Evolutionary conservation across 2,329 filamentous ascomycete genomes (phyloP), one percentile per base, ranked within the genome.

Genomic region (Tolypocladium endophyticum): DNA sequence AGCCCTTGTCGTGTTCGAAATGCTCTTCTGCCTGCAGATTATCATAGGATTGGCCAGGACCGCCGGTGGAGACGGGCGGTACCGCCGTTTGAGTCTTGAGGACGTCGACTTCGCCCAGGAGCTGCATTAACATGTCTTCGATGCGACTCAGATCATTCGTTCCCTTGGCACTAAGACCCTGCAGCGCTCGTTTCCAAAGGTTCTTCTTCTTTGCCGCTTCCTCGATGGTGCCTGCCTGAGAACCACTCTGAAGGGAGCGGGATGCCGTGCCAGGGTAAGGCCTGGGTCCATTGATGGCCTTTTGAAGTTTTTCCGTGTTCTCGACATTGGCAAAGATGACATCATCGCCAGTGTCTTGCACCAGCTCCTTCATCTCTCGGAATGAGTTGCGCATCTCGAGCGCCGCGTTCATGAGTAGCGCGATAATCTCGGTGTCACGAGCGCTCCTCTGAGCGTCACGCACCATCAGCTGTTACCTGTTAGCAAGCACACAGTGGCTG

Each of bases 331-430:
- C 87, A 73, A 97, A 90, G 68, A 97, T 89, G 68, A 92, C 83
- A 61, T 90, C 90, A 69, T 97, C 93, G 6, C 73, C 72, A 61
- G 95, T 93, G 64, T 95, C 89, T 56, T 89, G 88, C 62, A 99
- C 88, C 69, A 96, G 88, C 64, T 87, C 89, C 79, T 94, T 97
- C 81, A 99, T 89, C 67, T 96, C 92, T 65, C 96, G 90, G 70
- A 97, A 96, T 0, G 91, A 95, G 66, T 90, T 95, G 64, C 93
- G 90, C 92, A 97, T 97, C 74, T 99, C 94, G 16, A 94, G 88
- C 4, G 94, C 93, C 59, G 92, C 92, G 61, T 93, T 88, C 62
- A 99, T 94, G 38, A 99, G 84, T 0, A 94, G 93, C 55, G 97
- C 90, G 23, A 99, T 79, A 59, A 99, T 97, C 74, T 99, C 94